Evolutionary conservation across 306 rosid genomes (phyloP), one percentile per base, ranked within the genome.

Genomic region (Prunus kanzakura): DNA sequence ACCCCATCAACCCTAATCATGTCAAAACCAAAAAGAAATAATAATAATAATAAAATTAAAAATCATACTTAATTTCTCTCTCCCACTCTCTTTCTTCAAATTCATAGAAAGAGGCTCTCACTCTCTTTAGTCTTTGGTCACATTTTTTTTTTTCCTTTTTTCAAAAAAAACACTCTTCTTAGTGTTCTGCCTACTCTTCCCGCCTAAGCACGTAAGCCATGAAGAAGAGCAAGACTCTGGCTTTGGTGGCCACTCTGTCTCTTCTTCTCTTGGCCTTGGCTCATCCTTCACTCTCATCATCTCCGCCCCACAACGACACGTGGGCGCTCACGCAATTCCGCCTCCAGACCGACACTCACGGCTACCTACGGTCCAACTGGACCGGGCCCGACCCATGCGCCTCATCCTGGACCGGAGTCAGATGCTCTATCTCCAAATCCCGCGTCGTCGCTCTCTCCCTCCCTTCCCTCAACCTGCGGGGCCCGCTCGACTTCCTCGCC

Each of bases 381-480:
- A 90, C 90, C 13, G 97, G 96, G 35, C 19, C 75, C 38, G 84
- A 89, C 65, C 87, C 99, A 11, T 92, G 99, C 86, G 43, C 77
- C 1, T 92, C 88, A n/a, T 1, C 73, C 1, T 95, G 99, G 99
- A 70, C 55, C 16, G 99, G 99, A 1, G 96, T 95, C 30, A 72
- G 8, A 4, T 95, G 99, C 83, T 83, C 97, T 38, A 18, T 77
- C 27, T 77, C 32, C 64, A 82, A 82, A 4, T 38, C 32, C 64
- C 90, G 93, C 0, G 96, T 92, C 80, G 10, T 80, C 32, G 62
- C 78, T 19, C 86, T 95, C 65, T 75, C 87, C 4, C 96, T 95
- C 38, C 93, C 97, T 64, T 87, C 98, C 16, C 88, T 89, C 75
- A 87, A 86, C 69, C 95, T 95, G 29, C 91, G 99, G 3, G 99